Base-by-base conservation (phyloP, 805 yeast genomes). In the Wickerhamomyces tratensis region DNA sequence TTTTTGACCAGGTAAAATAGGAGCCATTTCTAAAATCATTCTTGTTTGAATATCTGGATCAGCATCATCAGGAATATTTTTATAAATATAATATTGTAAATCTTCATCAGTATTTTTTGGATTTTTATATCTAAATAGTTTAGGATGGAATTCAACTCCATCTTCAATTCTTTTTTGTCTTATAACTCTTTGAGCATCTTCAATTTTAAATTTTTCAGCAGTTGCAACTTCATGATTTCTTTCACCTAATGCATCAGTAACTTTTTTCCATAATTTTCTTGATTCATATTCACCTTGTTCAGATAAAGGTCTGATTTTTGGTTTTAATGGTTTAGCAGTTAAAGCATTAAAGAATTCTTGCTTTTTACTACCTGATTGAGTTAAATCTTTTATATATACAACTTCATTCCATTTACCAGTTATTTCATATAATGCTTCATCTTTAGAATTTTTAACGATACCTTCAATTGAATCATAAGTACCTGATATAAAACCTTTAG, bases 381-480 rank as follows among this genome's bases (percentile, higher is more conserved):
- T 58, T 39, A 71, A 48, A 48, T 78, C 69, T 55, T 77, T 82
- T 39, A 88, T 75, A 43, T 79, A 72, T 75, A 93, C 80, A 1
- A 78, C 67, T 47, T 82, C 96, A 62, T 88, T 87, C 98, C 98
- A 93, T 62, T 93, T 91, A 12, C 98, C 98, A 10, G 82, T 53
- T 35, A 91, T 69, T 50, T 77, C 84, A 56, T 68, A 87, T 33
- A 81, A 59, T 2, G 67, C 67, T 49, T 82, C 77, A 20, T 77
- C 78, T 2, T 70, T 62, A 29, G 68, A 53, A 39, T 74, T 71
- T 55, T 73, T 77, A 41, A 89, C 71, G 6, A 59, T 62, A 41
- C 98, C 98, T 51, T 77, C 82, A 48, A 93, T 85, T 7, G 85
- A 85, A 60, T 93, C 94, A 62, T 91, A 93, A 4, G 91, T 76